These are phyloP conservation scores for Pythium volutum DNA, from an alignment of 352 stramenopile genomes.

Conservation along the genomic window DNA sequence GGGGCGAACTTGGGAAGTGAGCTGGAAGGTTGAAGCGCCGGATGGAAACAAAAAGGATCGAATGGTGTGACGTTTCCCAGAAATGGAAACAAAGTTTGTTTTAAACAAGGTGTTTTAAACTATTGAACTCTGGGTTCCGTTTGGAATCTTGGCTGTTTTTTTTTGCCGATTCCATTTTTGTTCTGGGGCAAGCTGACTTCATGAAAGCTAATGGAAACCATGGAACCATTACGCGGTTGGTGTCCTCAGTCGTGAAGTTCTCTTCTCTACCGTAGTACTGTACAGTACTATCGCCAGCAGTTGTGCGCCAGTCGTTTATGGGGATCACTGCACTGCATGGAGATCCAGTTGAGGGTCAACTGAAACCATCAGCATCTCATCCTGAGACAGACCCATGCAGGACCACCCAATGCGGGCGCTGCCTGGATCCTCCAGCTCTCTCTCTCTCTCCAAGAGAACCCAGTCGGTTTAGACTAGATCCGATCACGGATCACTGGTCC, in stretches of 20 bases:
- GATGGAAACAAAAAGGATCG: neutral
- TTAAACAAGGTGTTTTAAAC: neutral
- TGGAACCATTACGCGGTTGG: no score
- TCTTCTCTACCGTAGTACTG: no score
- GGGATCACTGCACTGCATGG: neutral
- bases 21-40: neutral
- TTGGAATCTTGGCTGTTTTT: no score
- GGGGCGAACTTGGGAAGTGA: conserved; percentile 6
- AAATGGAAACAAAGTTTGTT: neutral
- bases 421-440: neutral
- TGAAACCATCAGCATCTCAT: neutral
- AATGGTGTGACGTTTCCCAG: conserved; percentile 8
- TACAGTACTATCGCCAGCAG: neutral
- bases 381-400: neutral
- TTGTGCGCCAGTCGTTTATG: neutral
- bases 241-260: no score
- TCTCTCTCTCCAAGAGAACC: no score
- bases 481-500: no score
- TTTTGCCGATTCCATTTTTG: no score
- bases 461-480: no score
- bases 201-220: no score
- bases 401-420: neutral
- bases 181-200: no score
- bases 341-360: no score
- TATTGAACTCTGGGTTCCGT: neutral